Evolutionary conservation across 2,329 filamentous ascomycete species (phyloP), one percentile per base, ranked within the genome.

Genomic region (Emmonsiellopsis sp.): DNA sequence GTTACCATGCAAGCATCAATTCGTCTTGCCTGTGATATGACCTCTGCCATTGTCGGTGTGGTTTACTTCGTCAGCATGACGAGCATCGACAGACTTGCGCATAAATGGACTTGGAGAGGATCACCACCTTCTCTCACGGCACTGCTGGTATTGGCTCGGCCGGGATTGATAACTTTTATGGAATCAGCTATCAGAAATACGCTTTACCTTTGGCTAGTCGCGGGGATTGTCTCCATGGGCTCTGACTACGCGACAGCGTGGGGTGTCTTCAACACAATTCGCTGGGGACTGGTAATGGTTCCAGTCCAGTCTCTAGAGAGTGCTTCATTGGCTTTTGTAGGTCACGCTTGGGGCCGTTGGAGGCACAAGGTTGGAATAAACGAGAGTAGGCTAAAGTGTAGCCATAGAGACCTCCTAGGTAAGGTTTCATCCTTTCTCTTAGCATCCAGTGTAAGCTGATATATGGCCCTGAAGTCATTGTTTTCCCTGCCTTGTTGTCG

Each of bases 221-320:
- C 71, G 51, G 80, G 76, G 4, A 85, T 89, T 14, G 77, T 88
- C 0, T 69, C 77, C 0, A 72, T 88, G 55, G 84, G 84, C 0
- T 67, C 71, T 0, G 76, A 80, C 6, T 88, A 88, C 63, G 81
- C 84, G 0, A 88, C 84, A 0, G 83, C 85, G 0, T 89, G 84
- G 85, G 82, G 84, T 1, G 73, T 88, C 8, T 89, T 89, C 70
- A 85, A 79, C 53, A 88, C 84, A 0, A 88, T 88, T 42, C 77
- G 84, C 11, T 88, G 85, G 85, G 85, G 85, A 0, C 71, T 88
- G 0, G 71, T 88, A 33, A 89, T 88, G 85, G 83, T 88, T 0
- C 85, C 85, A 0, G 82, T 88, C 0, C 78, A 82, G 56, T 77
- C 84, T 0, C 71, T 88, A 0, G 84, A 89, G 64, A 80, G 80